Evolutionary conservation across 805 yeast genomes (phyloP), one percentile per base, ranked within the genome.

Genomic region (Candida odintsovae): DNA sequence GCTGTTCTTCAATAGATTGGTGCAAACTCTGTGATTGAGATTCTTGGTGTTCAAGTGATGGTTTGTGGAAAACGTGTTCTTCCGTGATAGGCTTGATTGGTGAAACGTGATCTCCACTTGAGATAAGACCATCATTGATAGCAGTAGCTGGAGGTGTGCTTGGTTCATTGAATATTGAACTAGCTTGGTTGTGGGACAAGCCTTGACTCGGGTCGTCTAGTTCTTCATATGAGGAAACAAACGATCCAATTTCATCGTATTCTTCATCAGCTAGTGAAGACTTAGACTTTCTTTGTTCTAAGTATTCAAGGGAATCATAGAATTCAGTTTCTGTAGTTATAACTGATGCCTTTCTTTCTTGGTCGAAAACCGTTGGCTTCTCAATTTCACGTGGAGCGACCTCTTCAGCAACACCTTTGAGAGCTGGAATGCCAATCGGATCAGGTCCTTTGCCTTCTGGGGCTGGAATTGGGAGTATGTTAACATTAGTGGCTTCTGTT

Each of bases 201-300:
- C 31, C 31, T 9, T 44, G 45, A 11, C 38, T 42, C 31, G 40
- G 18, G 29, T 43, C 48, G 42, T 47, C 47, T 19, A 38, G 41
- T 10, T 53, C 54, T 16, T 61, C 66, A 46, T 54, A 53, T 3
- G 64, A 48, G 1, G 64, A 52, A 19, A 55, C 53, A 38, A 62
- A 53, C 18, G 62, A 54, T 18, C 62, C 67, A 16, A 56, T 54
- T 18, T 62, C 72, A 41, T 58, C 57, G 19, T 20, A 36, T 6
- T 36, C 39, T 4, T 19, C 2, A 20, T 20, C 39, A 5, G 9
- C 16, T 19, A 20, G 16, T 36, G 39, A 36, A 20, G 23, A 18
- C 3, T 9, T 20, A 12, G 39, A 36, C 36, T 33, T 33, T 33
- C 20, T 33, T 33, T 18, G 36, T n/a, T 36, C 39, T 11, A 36